Conservation (phyloP, 495 filamentous ascomycete genomes). For the Achaetomiella virescens region DNA sequence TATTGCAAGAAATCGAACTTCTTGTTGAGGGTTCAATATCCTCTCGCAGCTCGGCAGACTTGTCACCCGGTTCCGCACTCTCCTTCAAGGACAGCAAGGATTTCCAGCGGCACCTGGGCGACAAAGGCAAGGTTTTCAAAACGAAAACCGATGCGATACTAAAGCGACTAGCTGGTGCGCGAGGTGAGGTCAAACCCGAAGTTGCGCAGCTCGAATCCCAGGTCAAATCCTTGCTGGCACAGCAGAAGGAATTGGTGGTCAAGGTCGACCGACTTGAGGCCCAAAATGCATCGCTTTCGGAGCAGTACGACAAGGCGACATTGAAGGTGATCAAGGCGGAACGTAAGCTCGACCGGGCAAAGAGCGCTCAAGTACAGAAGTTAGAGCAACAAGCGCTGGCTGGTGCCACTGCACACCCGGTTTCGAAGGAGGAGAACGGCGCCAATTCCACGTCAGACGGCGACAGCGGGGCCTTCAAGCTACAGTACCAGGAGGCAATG, state of each 20-base stretch:
- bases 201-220: conserved; percentile 65
- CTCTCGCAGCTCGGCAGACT: conserved; percentile 48
- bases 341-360: conserved; percentile 81
- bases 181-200: conserved; percentile 52
- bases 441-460: conserved; percentile 53
- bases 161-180: conserved; percentile 31
- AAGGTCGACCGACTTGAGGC: conserved; percentile 68
- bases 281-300: conserved; percentile 78
- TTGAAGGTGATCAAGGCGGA: conserved; percentile 90
- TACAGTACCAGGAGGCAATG: conserved; percentile 62
- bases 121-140: conserved; percentile 45
- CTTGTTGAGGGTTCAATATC: conserved; percentile 50
- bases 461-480: conserved; percentile 52
- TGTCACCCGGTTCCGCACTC: conserved; percentile 54
- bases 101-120: conserved; percentile 71
- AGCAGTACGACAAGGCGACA: conserved; percentile 77
- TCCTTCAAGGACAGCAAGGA: conserved; percentile 59
- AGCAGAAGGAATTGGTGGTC: conserved; percentile 70
- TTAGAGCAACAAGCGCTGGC: conserved; percentile 83
- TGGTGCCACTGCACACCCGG: conserved; percentile 46
- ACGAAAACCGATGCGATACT: conserved; percentile 39
- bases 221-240: conserved; percentile 65
- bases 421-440: conserved; percentile 49
- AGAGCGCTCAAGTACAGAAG: conserved; percentile 83
- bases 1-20: conserved; percentile 79